Base-by-base conservation (phyloP, 2,329 filamentous ascomycete species). In the Penicillium crustosum region DNA sequence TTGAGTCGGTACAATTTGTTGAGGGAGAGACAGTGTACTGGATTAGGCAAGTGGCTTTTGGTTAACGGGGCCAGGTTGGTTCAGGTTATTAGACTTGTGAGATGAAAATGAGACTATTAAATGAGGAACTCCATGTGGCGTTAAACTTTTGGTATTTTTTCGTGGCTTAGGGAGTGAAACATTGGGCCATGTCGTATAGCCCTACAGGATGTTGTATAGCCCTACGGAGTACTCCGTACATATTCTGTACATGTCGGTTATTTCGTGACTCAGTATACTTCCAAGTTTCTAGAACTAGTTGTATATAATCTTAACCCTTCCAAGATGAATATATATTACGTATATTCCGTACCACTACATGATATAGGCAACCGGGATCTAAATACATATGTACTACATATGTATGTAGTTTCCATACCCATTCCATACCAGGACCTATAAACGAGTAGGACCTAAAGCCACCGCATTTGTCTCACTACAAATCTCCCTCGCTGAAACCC, bases 391-490 rank as follows among this genome's bases (percentile, higher is more conserved):
- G n/a, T n/a, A n/a, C n/a, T n/a, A n/a, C n/a, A n/a, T n/a, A n/a
- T n/a, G n/a, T n/a, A n/a, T n/a, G 9, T 8, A 8, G 9, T 8
- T 21, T 45, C 29, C 13, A 21, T 47, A 13, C 25, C 25, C 12
- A 33, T 33, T 6, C 29, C 13, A 10, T 48, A 8, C 25, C 27
- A n/a, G 43, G 10, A 45, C 1, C n/a, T 47, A 47, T 33, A 23
- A 23, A 47, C 2, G 19, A 47, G 41, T 23, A 43, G 6, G 23
- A 15, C 23, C n/a, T 23, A 15, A 35, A 12, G 15, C 27, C 53
- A 42, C 33, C 25, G 17, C 23, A 9, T 36, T 49, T 55, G 53
- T 55, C 53, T 55, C 43, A 55, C 44, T 8, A 19, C 15, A 45
- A 31, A 27, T n/a, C 54, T n/a, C 48, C 15, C 21, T 21, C n/a